A percentile compares a stretch with the other conserved stretches of the same genome.
Evolutionary conservation across 208 protist genomes (phyloP).

Genomic region (Leishmania lainsoni): DNA sequence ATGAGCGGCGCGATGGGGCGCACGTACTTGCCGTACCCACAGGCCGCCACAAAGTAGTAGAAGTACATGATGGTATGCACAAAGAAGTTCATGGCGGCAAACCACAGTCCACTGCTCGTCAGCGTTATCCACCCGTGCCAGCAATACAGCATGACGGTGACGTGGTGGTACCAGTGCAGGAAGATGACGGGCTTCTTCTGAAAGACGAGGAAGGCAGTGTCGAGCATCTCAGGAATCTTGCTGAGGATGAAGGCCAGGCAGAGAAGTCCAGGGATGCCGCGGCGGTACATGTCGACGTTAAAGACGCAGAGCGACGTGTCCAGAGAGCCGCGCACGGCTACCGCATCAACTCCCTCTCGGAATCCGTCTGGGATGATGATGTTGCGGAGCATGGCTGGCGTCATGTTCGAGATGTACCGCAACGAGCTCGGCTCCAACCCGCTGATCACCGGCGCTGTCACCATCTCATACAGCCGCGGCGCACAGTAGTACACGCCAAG

Average conservation of each 20-base stretch:
- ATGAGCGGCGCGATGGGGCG: conserved; percentile 75
- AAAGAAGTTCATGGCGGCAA: conserved; percentile 87
- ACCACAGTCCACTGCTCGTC: conserved; percentile 64
- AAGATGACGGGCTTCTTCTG: conserved; percentile 81
- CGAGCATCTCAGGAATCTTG: conserved; percentile 81
- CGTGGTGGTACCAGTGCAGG: conserved; percentile 93
- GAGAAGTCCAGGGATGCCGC: conserved; percentile 44
- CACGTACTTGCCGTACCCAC: conserved; percentile 37
- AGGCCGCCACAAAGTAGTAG: conserved; percentile 87
- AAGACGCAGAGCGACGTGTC: conserved; percentile 57
- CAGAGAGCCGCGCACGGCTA: conserved; percentile 41
- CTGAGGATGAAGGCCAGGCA: conserved; percentile 67
- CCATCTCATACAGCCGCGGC: conserved; percentile 49
- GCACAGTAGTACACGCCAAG: conserved; percentile 59
- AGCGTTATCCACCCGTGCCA: conserved; percentile 65
- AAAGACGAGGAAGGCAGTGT: conserved; percentile 74
- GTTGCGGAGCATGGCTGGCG: conserved; percentile 33
- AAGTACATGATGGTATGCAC: conserved; percentile 95
- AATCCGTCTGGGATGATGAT: conserved; percentile 30
- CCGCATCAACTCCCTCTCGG: conserved; percentile 31
- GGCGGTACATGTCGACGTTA: conserved; percentile 45
- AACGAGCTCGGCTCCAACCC: conserved; percentile 30
- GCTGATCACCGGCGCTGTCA: conserved; percentile 40
- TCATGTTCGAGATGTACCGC: conserved; percentile 28
- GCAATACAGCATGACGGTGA: conserved; percentile 85